Evolutionary conservation across 441 rosid species (phyloP), one percentile per base, ranked within the genome.

Genomic region (Metrosideros polymorpha): DNA sequence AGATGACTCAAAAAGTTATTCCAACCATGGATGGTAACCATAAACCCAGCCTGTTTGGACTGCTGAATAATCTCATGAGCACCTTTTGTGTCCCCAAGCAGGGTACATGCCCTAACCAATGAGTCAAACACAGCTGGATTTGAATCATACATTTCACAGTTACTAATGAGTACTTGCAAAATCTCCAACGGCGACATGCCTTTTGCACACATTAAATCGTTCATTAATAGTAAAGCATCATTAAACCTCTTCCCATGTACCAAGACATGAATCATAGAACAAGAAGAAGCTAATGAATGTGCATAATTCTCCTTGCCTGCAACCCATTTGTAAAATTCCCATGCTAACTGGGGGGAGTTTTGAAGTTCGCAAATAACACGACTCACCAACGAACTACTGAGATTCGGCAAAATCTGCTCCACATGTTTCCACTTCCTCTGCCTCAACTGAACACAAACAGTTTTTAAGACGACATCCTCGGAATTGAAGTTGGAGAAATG

Each of bases 361-460:
- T 83, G 90, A 84, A 95, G 93, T 91, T 93, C 87, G 82, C 88
- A 84, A 87, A 94, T 84, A 71, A 95, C 93, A 84, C 92, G 93
- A 84, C 79, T 91, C 56, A 92, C 90, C 53, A 94, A 87, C 0
- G 92, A 88, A 89, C 77, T 89, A 27, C 96, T 91, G 76, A 93
- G 89, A 86, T 56, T 89, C 77, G 91, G 88, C 45, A 88, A 86
- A 87, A 93, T 63, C 47, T 90, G 87, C 56, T 91, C 94, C 91
- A 94, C 88, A 77, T 89, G 59, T 76, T 89, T 93, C 97, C 98
- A 95, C 94, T 88, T 92, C 90, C 91, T 92, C 27, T 91, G 94
- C 82, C 86, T 92, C 79, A 95, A 91, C 88, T 93, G 92, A 84
- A 92, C 89, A 91, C 95, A 93, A 82, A 94, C 39, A 66, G 96